A percentile compares a stretch with the other conserved stretches of the same genome.
Evolutionary conservation across 2,329 filamentous ascomycete genomes (phyloP).

Genomic region (Tolypocladium paradoxum): DNA sequence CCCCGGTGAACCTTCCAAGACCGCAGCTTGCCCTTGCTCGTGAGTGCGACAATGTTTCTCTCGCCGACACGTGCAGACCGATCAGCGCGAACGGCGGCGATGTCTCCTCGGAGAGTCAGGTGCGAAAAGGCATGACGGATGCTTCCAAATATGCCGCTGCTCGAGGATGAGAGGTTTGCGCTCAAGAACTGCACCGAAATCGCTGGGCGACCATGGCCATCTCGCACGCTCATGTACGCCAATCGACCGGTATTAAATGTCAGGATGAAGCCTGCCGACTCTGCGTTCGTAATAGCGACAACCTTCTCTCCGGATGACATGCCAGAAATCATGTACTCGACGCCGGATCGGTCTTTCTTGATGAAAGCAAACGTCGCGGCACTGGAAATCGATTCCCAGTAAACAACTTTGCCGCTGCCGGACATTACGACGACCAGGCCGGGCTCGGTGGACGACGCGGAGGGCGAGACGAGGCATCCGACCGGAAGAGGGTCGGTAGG

Average conservation of each 20-base stretch:
- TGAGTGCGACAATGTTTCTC: constrained; percentile 71
- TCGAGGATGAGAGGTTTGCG: constrained; percentile 42
- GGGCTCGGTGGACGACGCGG: constrained; percentile 66
- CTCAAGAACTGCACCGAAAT: constrained; percentile 71
- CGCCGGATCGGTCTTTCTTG: constrained; percentile 67
- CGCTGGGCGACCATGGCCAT: constrained; percentile 74
- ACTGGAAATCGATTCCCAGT: constrained; percentile 91
- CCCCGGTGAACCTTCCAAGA: constrained; percentile 84
- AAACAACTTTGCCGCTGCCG: constrained; percentile 72
- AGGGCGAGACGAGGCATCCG: constrained; percentile 70
- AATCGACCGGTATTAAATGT: constrained; percentile 77
- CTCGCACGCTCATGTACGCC: constrained; percentile 76
- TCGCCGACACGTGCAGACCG: constrained; percentile 65
- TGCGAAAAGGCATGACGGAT: constrained; percentile 66
- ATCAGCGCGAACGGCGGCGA: constrained; percentile 70
- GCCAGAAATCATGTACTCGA: constrained; percentile 63
- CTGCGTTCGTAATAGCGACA: constrained; percentile 68
- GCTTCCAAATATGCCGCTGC: constrained; percentile 66
- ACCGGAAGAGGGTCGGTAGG: constrained; percentile 65
- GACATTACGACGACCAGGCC: constrained; percentile 83
- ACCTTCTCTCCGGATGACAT: constrained; percentile 72
- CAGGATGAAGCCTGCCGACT: constrained; percentile 76
- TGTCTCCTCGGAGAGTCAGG: constrained; percentile 60
- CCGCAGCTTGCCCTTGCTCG: constrained; percentile 66
- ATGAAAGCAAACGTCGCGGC: constrained; percentile 77